phyloP scores from a whole-genome alignment of 2,329 filamentous ascomycete genomes.

The Metarhizium album region DNA sequence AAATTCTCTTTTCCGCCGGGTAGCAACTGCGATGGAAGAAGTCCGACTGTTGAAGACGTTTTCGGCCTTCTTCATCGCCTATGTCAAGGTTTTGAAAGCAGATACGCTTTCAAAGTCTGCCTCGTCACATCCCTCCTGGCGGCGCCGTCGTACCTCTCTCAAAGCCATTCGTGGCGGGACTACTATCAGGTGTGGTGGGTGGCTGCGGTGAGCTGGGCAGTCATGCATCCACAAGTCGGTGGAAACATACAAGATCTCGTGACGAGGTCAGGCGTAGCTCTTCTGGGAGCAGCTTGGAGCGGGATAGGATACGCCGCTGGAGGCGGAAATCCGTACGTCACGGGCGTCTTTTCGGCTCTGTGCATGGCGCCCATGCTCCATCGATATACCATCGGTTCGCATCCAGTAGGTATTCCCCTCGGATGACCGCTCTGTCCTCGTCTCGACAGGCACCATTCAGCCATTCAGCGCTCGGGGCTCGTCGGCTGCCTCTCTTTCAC shows the following conservation, averaged over 20 bases:
- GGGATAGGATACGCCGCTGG: conserved; percentile 39
- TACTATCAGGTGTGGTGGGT: conserved; percentile 47
- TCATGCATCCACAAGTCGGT: conserved; percentile 39
- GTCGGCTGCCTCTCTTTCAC: conserved; percentile 48
- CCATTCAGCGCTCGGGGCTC: conserved; percentile 40
- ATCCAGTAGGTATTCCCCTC: conserved; percentile 29
- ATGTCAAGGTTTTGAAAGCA: conserved; percentile 48
- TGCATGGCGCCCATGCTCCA: conserved; percentile 52
- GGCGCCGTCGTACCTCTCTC: conserved; percentile 40
- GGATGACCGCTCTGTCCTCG: neutral
- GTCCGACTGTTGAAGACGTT: conserved; percentile 43
- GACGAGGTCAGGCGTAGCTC: conserved; percentile 35
- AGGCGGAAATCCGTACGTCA: conserved; percentile 42
- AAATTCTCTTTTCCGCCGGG: conserved; percentile 24
- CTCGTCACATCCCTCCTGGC: conserved; percentile 39
- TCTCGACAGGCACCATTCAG: conserved; percentile 14
- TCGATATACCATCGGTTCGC: conserved; percentile 41
- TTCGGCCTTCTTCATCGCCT: conserved; percentile 45
- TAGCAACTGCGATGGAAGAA: conserved; percentile 38
- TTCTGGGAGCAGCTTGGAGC: conserved; percentile 44
- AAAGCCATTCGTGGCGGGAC: conserved; percentile 41
- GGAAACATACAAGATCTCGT: conserved; percentile 48
- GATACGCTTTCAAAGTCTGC: conserved; percentile 46
- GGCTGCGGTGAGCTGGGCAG: conserved; percentile 45
- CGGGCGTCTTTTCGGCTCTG: conserved; percentile 42